Percentiles rank a stretch among this genome's conserved stretches.
These are phyloP conservation scores for Naganishia antarctica DNA, from an alignment of 768 basidiomycete species.

Conservation along the genomic window DNA sequence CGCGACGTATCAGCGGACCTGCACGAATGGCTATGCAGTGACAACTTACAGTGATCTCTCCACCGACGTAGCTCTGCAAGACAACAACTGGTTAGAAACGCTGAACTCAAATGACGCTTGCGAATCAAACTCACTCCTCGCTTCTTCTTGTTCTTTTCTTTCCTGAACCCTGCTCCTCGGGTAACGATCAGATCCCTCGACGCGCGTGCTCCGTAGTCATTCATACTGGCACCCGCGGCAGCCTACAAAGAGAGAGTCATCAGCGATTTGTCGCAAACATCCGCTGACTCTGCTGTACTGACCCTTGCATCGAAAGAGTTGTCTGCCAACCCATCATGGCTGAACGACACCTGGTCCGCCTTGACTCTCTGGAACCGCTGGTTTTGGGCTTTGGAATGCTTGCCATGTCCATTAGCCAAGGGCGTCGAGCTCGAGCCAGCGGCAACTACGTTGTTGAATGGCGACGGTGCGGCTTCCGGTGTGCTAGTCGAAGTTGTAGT, in stretches of 20 bases:
- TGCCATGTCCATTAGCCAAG: slow-evolving; percentile 21
- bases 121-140: slow-evolving; percentile 53
- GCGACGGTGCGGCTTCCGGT: slow-evolving; percentile 32
- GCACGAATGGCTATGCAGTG: slow-evolving; percentile 8
- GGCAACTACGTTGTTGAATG: slow-evolving; percentile 34
- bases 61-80: slow-evolving; percentile 69
- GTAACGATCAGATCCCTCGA: slow-evolving; percentile 85
- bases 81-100: neutral
- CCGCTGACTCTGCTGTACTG: slow-evolving; percentile 33
- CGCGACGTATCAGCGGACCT: slow-evolving; percentile 5
- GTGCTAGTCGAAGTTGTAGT: slow-evolving; percentile 31
- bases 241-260: slow-evolving; percentile 17
- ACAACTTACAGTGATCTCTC: slow-evolving; percentile 78
- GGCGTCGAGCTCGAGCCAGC: slow-evolving; percentile 32
- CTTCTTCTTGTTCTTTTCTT: slow-evolving; percentile 99
- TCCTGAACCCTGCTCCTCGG: slow-evolving; percentile 88
- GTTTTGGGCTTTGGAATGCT: slow-evolving; percentile 49
- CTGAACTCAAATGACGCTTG: neutral
- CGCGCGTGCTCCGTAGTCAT: slow-evolving; percentile 85
- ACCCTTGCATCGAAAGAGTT: slow-evolving; percentile 81
- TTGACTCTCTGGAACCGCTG: slow-evolving; percentile 78
- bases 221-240: slow-evolving; percentile 58
- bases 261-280: neutral
- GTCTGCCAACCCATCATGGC: slow-evolving; percentile 57
- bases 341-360: slow-evolving; percentile 56